Percentiles rank a stretch among this genome's conserved stretches.
Evolutionary conservation across 1,139 yeast species (phyloP).

Genomic region (Candida sp.): DNA sequence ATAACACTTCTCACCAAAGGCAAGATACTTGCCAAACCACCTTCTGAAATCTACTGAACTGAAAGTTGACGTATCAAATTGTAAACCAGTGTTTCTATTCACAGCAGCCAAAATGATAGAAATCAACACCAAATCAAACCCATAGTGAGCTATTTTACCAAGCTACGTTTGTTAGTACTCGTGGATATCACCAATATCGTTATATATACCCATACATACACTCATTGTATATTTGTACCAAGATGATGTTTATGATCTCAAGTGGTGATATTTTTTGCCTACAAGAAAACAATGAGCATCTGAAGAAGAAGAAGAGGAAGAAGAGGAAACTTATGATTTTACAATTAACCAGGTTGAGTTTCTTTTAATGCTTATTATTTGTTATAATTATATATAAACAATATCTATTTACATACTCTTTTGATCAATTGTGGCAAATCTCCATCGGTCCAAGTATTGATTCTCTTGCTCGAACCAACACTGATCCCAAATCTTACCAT

Average conservation of each 20-base stretch:
- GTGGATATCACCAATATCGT: background rate
- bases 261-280: background rate
- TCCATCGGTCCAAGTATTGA: slow-evolving; percentile 56
- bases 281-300: background rate
- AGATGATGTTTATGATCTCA: background rate
- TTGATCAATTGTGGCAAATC: slow-evolving; percentile 45
- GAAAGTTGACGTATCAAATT: slow-evolving; percentile 42
- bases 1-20: slow-evolving; percentile 52
- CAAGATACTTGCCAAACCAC: slow-evolving; percentile 51
- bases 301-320: background rate
- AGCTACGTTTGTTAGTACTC: slow-evolving; percentile 23
- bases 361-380: too few species aligned
- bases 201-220: slow-evolving; percentile 5
- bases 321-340: too few species aligned
- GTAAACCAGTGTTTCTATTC: slow-evolving; percentile 60
- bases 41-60: slow-evolving; percentile 52
- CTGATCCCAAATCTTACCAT: slow-evolving; percentile 42
- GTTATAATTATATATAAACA: background rate
- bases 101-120: slow-evolving; percentile 66
- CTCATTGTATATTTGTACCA: slow-evolving; percentile 5
- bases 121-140: slow-evolving; percentile 55
- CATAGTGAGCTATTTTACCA: slow-evolving; percentile 53
- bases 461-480: slow-evolving; percentile 48
- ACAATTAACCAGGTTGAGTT: too few species aligned
- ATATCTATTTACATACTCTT: slow-evolving; percentile 17